These are phyloP conservation scores for Mortierella sp. DNA, from an alignment of 371 early-diverging fungal genomes.

Conservation along the genomic window DNA sequence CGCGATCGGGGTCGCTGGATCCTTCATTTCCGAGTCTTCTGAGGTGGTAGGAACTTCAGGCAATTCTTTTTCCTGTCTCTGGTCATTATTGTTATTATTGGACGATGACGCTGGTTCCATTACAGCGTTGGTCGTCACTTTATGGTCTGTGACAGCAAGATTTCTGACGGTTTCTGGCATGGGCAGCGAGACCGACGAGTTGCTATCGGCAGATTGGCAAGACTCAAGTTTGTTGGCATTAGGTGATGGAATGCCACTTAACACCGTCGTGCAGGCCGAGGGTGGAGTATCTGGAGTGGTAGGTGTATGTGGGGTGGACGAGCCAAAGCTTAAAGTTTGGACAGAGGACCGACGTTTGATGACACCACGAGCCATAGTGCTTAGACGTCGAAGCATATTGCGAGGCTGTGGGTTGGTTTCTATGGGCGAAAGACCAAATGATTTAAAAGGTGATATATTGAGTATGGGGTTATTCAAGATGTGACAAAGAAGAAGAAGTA, in stretches of 20 bases:
- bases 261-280: background rate
- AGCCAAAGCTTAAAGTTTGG: constrained; percentile 3
- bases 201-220: background rate
- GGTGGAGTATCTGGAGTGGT: constrained; percentile 14
- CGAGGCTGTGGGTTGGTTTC: constrained; percentile 35
- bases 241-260: background rate
- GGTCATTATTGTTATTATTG: background rate
- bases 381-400: constrained; percentile 42
- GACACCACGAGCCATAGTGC: constrained; percentile 50
- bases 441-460: constrained; percentile 15
- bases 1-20: constrained; percentile 19
- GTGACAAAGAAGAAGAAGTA: no score
- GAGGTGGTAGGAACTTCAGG: background rate
- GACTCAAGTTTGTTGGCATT: background rate
- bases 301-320: constrained; percentile 21
- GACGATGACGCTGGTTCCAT: constrained; percentile 2
- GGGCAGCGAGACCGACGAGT: background rate
- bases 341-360: constrained; percentile 37
- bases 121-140: background rate
- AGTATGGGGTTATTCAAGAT: no score
- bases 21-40: background rate
- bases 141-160: constrained; percentile 19
- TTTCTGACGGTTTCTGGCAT: constrained; percentile 7
- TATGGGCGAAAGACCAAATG: constrained; percentile 14
- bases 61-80: constrained; percentile 4